Evolutionary conservation across 108 stramenopile genomes (phyloP), one percentile per base, ranked within the genome.

Genomic region (Stephanodiscus minutulus): DNA sequence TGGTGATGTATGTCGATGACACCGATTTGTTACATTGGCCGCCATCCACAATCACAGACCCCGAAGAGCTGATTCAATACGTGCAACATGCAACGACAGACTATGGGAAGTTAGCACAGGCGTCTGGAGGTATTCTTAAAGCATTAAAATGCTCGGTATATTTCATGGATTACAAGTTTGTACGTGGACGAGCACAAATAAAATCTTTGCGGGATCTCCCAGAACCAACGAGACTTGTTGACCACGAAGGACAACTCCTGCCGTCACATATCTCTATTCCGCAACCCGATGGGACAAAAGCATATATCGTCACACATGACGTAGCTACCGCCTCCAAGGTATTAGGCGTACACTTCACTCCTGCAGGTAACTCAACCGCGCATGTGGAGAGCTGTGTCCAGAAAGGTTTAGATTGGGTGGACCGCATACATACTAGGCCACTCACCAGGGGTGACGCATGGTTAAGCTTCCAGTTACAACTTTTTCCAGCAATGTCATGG

Each of bases 1-100:
- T 50, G 61, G 52, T 71, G 15, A 22, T 71, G 9, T 71, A 52
- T 33, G 70, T 71, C 0, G 70, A 71, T 21, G 70, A 71, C 39
- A 55, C 53, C 2, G 69, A 70, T 27, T 59, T 70, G 1, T 20
- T 61, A 13, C 58, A 70, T 36, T 18, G 35, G 31, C 10, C 25
- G 17, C 4, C 2, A 0, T 11, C 11, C 6, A 0, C 27, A 0
- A 1, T 13, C 0, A 18, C 47, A 6, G 8, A 41, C 3, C 8
- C 11, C 8, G 39, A 41, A 9, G 39, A 41, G 11, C 39, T 41
- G 11, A 41, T 41, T 1, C 1, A 4, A 8, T 9, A 41, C 9
- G 39, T 11, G 8, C 39, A 41, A 31, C 2, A 0, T 17, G 36
- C 27, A 3, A 60, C 39, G 4, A 20, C 13, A 8, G 41, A 41